These are phyloP conservation scores for Beta lomatogona DNA, from an alignment of 179 eudicot genomes.

Conservation along the genomic window DNA sequence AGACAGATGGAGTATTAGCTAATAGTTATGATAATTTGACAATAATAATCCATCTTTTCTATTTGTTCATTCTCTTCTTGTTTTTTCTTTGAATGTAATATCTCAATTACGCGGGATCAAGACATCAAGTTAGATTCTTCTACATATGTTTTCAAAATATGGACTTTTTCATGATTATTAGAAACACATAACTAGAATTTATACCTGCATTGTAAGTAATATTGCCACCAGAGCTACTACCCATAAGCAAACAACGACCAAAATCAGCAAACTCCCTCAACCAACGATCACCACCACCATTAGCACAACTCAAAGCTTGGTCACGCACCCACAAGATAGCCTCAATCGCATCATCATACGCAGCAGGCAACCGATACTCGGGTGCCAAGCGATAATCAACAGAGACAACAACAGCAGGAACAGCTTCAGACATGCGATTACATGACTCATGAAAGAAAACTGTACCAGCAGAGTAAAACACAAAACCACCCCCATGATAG, in stretches of 20 bases:
- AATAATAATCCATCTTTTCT: no score
- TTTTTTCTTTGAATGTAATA: no score
- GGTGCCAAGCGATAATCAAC: slow-evolving; percentile 82
- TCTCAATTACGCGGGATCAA: no score
- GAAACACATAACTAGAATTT: no score
- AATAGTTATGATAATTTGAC: no score
- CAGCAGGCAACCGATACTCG: slow-evolving; percentile 79
- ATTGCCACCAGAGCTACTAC: slow-evolving; percentile 77
- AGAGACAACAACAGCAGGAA: slow-evolving; percentile 53
- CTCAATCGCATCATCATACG: slow-evolving; percentile 76
- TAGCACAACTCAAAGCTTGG: slow-evolving; percentile 41
- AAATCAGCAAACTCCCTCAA: slow-evolving; percentile 57
- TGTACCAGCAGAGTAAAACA: slow-evolving; percentile 48
- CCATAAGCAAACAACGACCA: slow-evolving; percentile 59
- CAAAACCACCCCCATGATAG: slow-evolving; percentile 88
- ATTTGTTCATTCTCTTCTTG: no score
- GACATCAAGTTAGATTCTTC: no score
- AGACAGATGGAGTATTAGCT: no score
- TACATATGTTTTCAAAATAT: no score
- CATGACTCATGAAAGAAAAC: slow-evolving; percentile 51
- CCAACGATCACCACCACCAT: slow-evolving; percentile 55
- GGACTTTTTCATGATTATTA: no score
- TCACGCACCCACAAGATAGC: slow-evolving; percentile 57
- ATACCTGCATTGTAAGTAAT: slow-evolving; percentile 57
- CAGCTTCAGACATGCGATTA: slow-evolving; percentile 30